A percentile compares a stretch with the other conserved stretches of the same genome.
phyloP scores from a whole-genome alignment of 2,329 filamentous ascomycete species.

The Calonectria hawksworthii region DNA sequence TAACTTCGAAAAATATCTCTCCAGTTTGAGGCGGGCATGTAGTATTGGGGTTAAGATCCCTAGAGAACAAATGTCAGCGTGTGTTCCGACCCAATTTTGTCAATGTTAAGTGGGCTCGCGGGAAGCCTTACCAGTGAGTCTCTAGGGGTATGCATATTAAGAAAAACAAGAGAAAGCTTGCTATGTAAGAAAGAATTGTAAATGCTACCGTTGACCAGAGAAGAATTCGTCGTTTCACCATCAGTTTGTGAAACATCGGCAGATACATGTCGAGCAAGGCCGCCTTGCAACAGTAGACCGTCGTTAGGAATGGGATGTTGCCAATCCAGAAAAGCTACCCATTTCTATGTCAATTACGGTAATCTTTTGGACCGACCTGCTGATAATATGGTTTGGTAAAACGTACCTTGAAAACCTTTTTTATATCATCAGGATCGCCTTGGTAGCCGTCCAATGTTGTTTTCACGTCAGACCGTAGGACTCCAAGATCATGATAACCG shows the following conservation, averaged over 20 bases:
- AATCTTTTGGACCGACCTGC: neutral
- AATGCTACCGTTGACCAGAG: neutral
- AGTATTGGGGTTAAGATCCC: neutral
- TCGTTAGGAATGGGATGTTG: neutral
- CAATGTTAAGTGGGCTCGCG: rapidly evolving
- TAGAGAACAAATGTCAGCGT: neutral
- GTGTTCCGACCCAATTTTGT: too few relatives aligned
- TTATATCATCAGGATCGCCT: neutral
- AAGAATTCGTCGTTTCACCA: neutral
- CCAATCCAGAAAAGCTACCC: neutral
- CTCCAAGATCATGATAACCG: neutral
- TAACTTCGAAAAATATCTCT: neutral
- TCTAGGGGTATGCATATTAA: neutral
- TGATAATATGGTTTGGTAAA: too few relatives aligned
- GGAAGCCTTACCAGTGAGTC: neutral
- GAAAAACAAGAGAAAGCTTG: neutral
- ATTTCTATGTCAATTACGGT: neutral
- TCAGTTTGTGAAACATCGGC: neutral
- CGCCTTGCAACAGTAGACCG: neutral
- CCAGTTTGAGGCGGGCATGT: neutral
- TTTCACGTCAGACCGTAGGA: neutral
- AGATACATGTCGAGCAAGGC: neutral
- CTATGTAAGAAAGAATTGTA: neutral
- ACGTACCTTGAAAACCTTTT: neutral
- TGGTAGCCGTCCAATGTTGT: neutral